Base-by-base conservation (phyloP, 2,329 filamentous ascomycete genomes). In the Trichoderma breve region DNA sequence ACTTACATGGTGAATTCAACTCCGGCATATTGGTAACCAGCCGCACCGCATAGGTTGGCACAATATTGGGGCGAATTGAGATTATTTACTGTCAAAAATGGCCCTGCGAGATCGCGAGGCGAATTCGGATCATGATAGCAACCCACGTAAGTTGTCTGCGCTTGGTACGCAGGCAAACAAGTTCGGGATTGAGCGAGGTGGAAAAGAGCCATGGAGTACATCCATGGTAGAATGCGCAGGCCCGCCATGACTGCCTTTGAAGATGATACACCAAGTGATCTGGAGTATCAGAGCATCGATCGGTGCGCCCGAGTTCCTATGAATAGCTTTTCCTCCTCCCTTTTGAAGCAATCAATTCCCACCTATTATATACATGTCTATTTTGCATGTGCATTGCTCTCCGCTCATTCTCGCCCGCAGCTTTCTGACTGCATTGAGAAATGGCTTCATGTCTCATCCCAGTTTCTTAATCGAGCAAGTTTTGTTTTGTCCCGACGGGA, bases 1-100 rank as follows among this genome's bases (percentile, higher is more conserved):
- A 28, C 72, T 71, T 55, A 74, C 74, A 70, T 58, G 28, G 72
- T 70, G 32, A 70, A 72, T 32, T 74, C 72, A 14, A 74, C 71
- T 34, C 71, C 74, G 12, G 47, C 62, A 26, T 69, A 73, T 7
- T 39, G 47, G 34, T 72, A 75, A 24, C 74, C 74, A 14, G 72
- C 74, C n/a, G 62, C 62, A 21, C 74, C 74, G 4, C 74, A 75
- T 12, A 72, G 43, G 43, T 74, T 71, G 71, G 74, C 74, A 39
- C 74, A 75, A 30, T 72, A 72, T 34, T 74, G 68, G 9, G 73
- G 73, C 2, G 55, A 63, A 32, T 72, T 74, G 28, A 73, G 43
- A 15, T 73, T 72, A 12, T 66, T 71, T 26, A 73, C 73, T 3
- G 67, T 71, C 36, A 74, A 53, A 28, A 71, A 36, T 6, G 72